Evolutionary conservation across 345 rosid genomes (phyloP), one percentile per base, ranked within the genome.

Genomic region (Stellera chamaejasme): DNA sequence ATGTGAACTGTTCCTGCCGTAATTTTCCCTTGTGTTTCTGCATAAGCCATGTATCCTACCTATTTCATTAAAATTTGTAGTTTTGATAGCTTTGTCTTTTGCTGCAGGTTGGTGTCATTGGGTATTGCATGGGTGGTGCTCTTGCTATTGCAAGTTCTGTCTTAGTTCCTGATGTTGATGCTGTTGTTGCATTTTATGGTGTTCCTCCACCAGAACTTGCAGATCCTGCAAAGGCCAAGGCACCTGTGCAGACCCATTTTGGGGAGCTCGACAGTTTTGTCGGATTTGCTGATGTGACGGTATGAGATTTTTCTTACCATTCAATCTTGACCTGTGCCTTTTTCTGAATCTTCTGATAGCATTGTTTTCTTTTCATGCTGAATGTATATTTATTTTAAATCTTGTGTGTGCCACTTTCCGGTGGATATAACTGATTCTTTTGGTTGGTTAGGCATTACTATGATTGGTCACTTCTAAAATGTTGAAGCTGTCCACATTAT

Each of bases 81-180:
- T 32, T 32, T 32, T 32, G 39, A 32, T 8, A 32, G 7, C 39
- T 32, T 32, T 32, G 39, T 32, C 3, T 19, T 32, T 42, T 74
- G 56, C 59, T 28, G 59, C 53, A 88, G 98, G 96, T 72, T 76
- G 98, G 98, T 42, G 98, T 92, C 14, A 81, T 95, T 56, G 98
- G 98, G 56, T 88, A 61, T 72, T 92, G 98, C 75, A 85, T 93
- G 96, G 99, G 91, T 15, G 96, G 97, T 67, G 97, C 97, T 50
- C 70, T 93, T 55, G 65, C 96, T 58, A 82, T 93, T 62, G 96
- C 99, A 62, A 89, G 91, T 69, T 81, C 97, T 65, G 99, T 86
- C 61, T 79, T 89, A 72, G 79, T 82, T 65, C 96, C 88, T 10
- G 91, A 77, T 59, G 94, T 84, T 14, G 97, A 89, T 73, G 85